Base-by-base conservation (phyloP, 306 rosid species). In the Oxytropis ochrocephala region DNA sequence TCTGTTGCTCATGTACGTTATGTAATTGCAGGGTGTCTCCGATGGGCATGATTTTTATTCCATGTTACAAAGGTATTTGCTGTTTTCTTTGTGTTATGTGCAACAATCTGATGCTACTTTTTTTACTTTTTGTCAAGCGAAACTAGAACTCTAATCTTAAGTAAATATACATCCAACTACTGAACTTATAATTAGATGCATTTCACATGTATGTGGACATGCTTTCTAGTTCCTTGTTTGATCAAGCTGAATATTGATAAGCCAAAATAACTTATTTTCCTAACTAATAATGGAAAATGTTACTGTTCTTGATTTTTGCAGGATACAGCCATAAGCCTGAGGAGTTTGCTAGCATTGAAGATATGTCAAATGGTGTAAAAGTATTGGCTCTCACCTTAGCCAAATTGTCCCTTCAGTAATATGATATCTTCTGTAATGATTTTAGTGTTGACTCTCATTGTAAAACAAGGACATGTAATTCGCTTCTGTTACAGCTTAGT, bases 271-370 rank as follows among this genome's bases (percentile, higher is more conserved):
- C 3, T 11, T n/a, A 29, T 65, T 48, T 39, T 7, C 43, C 43
- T 38, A 38, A 8, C 43, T 38, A 38, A 8, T 38, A 8, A 38
- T 0, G 43, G 43, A 38, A 38, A 38, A 38, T 60, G 63, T 72
- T 67, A 18, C 58, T 38, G 19, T 53, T 52, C 6, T 48, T 71
- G 64, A n/a, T 76, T 60, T 80, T 68, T 70, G 75, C 96, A 90
- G 98, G 98, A 49, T 94, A 88, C 83, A 94, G 97, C 84, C 97
- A 94, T 67, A 94, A 88, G 81, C 98, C 98, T 35, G 98, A 94
- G 73, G 98, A 94, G 79, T 90, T 78, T 76, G 81, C 98, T 51
- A 76, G 77, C 42, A 42, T 70, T 66, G 21, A 90, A 67, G 96
- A 88, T 68, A 85, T 94, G 56, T 78, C 99, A 54, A 94, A 90